phyloP scores from a whole-genome alignment of 1,139 yeast genomes.

The Yamadazyma dushanensis region DNA sequence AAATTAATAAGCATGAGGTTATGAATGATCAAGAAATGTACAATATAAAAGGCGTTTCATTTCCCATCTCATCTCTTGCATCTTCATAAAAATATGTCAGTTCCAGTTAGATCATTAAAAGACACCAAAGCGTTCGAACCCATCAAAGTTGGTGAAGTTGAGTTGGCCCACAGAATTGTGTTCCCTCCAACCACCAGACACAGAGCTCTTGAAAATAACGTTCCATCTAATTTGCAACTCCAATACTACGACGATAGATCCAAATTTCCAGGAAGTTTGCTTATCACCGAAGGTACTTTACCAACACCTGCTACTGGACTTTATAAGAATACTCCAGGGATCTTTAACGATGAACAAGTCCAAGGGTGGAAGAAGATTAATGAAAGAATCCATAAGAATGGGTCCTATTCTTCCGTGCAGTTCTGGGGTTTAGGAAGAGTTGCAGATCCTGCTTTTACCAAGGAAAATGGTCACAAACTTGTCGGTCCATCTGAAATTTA shows the following conservation, averaged over 20 bases:
- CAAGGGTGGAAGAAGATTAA: conserved; percentile 50
- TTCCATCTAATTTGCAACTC: conserved; percentile 47
- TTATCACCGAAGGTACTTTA: conserved; percentile 40
- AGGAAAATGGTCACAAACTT: conserved; percentile 28
- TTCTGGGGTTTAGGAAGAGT: conserved; percentile 63
- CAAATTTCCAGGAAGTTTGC: conserved; percentile 53
- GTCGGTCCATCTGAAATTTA: conserved; percentile 26
- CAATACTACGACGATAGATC: conserved; percentile 58
- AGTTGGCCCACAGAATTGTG: conserved; percentile 6
- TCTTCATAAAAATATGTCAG: conserved; percentile 5
- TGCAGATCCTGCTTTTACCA: conserved; percentile 42
- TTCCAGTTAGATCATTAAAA: conserved; percentile 3
- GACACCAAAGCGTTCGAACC: conserved; percentile 2
- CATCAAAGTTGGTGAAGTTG: conserved; percentile 5
- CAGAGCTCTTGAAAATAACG: conserved; percentile 40
- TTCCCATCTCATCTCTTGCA: too few relatives aligned
- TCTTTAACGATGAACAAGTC: conserved; percentile 45
- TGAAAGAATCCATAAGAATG: conserved; percentile 52
- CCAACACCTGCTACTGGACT: conserved; percentile 33
- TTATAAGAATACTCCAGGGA: conserved; percentile 50
- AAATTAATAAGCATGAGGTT: too few relatives aligned
- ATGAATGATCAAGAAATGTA: too few relatives aligned
- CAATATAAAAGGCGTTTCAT: too few relatives aligned
- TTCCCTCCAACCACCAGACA: conserved; percentile 23
- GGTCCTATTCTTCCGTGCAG: conserved; percentile 54